Evolutionary conservation across 2,329 filamentous ascomycete genomes (phyloP), one percentile per base, ranked within the genome.

Genomic region (Cadophora gregata): DNA sequence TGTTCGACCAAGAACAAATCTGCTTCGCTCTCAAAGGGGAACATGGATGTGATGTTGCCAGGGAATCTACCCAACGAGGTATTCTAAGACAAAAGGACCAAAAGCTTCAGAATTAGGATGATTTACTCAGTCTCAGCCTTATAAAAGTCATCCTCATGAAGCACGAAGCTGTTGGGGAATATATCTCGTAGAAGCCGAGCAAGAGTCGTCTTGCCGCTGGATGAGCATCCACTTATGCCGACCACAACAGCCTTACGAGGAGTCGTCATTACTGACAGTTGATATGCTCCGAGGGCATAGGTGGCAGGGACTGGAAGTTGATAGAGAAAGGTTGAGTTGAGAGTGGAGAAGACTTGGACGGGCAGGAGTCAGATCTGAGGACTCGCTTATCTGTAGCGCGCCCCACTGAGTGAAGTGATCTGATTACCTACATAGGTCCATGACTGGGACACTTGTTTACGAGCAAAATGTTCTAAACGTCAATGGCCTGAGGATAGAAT

Each of bases 131-230:
- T 80, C 77, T 98, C 95, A 0, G 91, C 83, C 71, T 88, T 89
- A 81, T 97, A 99, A 78, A 98, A 99, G 79, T 99, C 96, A 81
- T 99, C 96, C 78, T 97, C 89, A 78, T 99, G 96, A 25, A 99
- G 85, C 75, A 98, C 92, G 75, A 93, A 95, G 19, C 88, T 85
- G 71, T 85, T 83, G 9, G 89, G 89, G 75, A 97, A 93, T 71
- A 97, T 89, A 76, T 92, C 88, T 66, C 93, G 89, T 21, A 99
- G 84, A 14, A 97, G 84, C 2, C 95, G 88, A 24, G 93, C 92
- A 16, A 99, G 86, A 2, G 96, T 98, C 2, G 96, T 98, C 82
- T 99, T 99, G 67, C 96, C 96, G 74, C 92, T 95, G 3, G 92
- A 97, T 1, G 95, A 97, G 70, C 92, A 93, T 64, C 96, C 96